Evolutionary conservation across 345 rosid genomes (phyloP), one percentile per base, ranked within the genome.

Genomic region (Populus deltoides): DNA sequence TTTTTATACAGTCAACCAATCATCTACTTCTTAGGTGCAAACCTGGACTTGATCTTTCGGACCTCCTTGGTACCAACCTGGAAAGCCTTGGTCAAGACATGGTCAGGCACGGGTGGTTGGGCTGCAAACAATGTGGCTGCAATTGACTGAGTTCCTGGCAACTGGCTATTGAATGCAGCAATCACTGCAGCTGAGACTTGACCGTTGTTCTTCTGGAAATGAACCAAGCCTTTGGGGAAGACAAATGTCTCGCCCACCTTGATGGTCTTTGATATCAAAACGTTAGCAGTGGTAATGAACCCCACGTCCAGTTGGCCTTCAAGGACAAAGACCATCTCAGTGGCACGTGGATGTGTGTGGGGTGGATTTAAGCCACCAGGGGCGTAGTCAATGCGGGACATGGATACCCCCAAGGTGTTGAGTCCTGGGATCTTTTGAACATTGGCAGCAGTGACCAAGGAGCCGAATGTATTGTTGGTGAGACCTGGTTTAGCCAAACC

Each of bases 331-430:
- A 82, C 53, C 9, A 78, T 59, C 79, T 82, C 85, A 2, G 79
- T 36, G 77, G 85, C 82, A 9, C 85, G 85, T 31, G 85, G 85
- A 35, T 82, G 85, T 6, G 79, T 74, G 79, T 82, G 85, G 29
- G 82, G 82, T 17, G 82, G 82, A 65, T 78, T 82, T 9, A 82
- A 57, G 10, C 79, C 85, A 13, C 74, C 82, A 2, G 82, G 82
- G 25, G 79, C 82, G 31, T 65, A 82, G 77, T 82, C 85, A 55
- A 78, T 78, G 35, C 85, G 85, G 20, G 76, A 43, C 77, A 82
- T 16, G 45, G 85, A 71, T 9, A 82, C 35, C 27, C 85, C 85
- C 22, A 70, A 69, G 57, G 82, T 82, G 79, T 82, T 82, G 12
- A 82, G 85, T 8, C 85, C 85, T 12, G 85, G 82, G 41, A 82